A percentile compares a stretch with the other conserved stretches of the same genome.
These are phyloP conservation scores for Brassica carinata DNA, from an alignment of 345 rosid genomes.

Conservation along the genomic window DNA sequence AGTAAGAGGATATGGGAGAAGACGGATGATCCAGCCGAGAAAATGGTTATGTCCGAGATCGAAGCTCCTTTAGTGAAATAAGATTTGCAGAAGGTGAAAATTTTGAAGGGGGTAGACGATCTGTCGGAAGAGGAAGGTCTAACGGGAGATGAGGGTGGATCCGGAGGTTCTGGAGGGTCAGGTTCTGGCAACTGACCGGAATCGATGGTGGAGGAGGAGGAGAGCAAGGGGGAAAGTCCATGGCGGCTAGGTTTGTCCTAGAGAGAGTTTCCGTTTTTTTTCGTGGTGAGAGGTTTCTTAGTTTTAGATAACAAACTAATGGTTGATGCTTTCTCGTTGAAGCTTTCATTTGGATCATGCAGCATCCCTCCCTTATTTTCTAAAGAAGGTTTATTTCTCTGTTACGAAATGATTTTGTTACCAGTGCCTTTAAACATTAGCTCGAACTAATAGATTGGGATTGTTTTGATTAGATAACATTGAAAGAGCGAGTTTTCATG, in stretches of 20 bases:
- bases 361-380: constrained; percentile 91
- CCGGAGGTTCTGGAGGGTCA: background rate
- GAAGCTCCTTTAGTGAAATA: no score
- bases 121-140: background rate
- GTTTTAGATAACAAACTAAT: no score
- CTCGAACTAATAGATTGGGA: constrained; percentile 8
- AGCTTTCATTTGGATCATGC: constrained; percentile 99
- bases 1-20: no score
- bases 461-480: constrained; percentile 64
- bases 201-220: background rate
- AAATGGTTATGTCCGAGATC: no score
- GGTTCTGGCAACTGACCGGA: background rate
- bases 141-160: background rate
- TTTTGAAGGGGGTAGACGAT: background rate
- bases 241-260: background rate
- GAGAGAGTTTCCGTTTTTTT: no score
- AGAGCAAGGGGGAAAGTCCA: background rate
- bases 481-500: constrained; percentile 90
- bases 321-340: constrained; percentile 37
- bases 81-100: background rate
- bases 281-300: no score
- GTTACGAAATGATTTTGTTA: background rate
- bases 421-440: background rate
- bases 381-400: constrained; percentile 66
- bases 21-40: no score